Evolutionary conservation across 805 yeast genomes (phyloP).

Genomic region (Ogataea nakhonphanomensis): DNA sequence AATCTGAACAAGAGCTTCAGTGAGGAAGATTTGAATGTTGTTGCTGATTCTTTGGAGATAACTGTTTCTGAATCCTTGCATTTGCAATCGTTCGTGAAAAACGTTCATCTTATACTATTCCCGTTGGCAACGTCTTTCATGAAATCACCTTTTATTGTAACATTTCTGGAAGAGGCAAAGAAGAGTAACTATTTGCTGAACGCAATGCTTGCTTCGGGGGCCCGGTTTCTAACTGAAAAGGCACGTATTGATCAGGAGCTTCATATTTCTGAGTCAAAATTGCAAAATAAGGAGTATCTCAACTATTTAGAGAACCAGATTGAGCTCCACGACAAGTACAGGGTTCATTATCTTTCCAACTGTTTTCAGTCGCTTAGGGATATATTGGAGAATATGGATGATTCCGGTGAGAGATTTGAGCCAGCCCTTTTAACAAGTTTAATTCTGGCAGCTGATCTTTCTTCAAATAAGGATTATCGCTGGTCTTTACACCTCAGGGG

Average conservation of each 20-base stretch:
- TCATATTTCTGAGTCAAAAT: slow-evolving; percentile 6
- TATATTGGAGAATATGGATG: slow-evolving; percentile 36
- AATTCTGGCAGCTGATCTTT: slow-evolving; percentile 57
- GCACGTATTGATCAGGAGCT: slow-evolving; percentile 21
- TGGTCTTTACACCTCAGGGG: slow-evolving; percentile 66
- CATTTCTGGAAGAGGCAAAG: slow-evolving; percentile 25
- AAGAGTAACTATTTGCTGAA: slow-evolving; percentile 59
- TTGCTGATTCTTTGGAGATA: slow-evolving; percentile 22
- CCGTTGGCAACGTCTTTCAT: slow-evolving; percentile 29
- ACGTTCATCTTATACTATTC: slow-evolving; percentile 28
- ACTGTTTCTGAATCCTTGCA: slow-evolving; percentile 23
- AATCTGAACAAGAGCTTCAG: slow-evolving; percentile 19
- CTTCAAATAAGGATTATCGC: slow-evolving; percentile 47
- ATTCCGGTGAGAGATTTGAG: slow-evolving; percentile 49
- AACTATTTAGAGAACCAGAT: slow-evolving; percentile 18
- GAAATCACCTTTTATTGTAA: slow-evolving; percentile 26
- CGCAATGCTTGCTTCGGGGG: slow-evolving; percentile 70
- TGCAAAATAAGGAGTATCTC: slow-evolving; percentile 8
- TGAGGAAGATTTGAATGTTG: slow-evolving; percentile 16
- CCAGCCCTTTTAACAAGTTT: slow-evolving; percentile 64
- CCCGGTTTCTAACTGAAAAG: slow-evolving; percentile 40
- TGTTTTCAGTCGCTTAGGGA: slow-evolving; percentile 58
- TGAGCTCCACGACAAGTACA: slow-evolving; percentile 50
- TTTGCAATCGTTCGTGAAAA: slow-evolving; percentile 27
- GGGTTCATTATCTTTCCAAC: slow-evolving; percentile 56